Evolutionary conservation across 768 basidiomycete species (phyloP), one percentile per base, ranked within the genome.

Genomic region (Neoboletus subvelutipes): DNA sequence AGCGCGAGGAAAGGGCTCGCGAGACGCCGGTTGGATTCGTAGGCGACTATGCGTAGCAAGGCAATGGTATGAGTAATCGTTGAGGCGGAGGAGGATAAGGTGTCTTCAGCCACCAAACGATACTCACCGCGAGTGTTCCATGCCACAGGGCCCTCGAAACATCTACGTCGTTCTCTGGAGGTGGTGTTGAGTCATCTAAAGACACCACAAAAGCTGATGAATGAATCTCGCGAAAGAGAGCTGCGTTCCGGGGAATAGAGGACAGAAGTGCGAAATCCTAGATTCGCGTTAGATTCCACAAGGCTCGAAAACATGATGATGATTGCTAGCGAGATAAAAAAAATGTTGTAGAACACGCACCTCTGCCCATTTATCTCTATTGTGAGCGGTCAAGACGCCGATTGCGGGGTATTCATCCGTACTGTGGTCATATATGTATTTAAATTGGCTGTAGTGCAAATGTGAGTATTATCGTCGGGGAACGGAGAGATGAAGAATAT

Each of bases 351-450:
- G 26, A 26, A 20, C 24, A 26, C 71, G 33, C 48, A 91, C 92
- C 79, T 91, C 88, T 6, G 93, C 88, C 95, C 95, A 98, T 29
- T 83, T 67, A 75, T 96, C 93, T 53, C 95, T 83, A 66, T 92
- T 86, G 28, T 87, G 84, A 5, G 88, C 83, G 2, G 89, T 84
- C 64, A 98, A 74, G 12, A 87, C 81, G 24, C 94, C 94, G 29
- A 94, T 81, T 18, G 83, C 85, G 18, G 91, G 85, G 58, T 87
- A 87, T 60, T 82, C 81, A 24, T 80, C 69, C 0, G 69, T 73
- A 12, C 88, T 85, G 64, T 84, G 78, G 46, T 86, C 81, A 56
- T 88, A 85, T 59, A 94, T 87, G 59, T 86, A 68, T 57, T 88
- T 77, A 28, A 93, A 80, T 67, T 91, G 88, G 39, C 89, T 92